Evolutionary conservation across 805 yeast genomes (phyloP).

Genomic region (Sugiyamaella lignohabitans): DNA sequence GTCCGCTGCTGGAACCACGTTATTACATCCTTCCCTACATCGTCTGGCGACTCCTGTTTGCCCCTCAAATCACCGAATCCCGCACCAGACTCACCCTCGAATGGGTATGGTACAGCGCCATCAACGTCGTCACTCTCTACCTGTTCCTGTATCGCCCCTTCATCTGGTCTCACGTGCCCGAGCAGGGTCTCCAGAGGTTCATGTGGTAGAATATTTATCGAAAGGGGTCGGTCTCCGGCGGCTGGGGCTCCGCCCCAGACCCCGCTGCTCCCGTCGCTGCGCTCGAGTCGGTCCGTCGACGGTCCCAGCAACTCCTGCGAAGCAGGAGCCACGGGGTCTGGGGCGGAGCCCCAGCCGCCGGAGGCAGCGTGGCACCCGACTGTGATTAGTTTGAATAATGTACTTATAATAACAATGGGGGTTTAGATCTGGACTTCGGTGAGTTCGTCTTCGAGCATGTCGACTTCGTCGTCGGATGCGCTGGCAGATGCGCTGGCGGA

Average conservation of each 20-base stretch:
- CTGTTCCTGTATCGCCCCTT: constrained; percentile 61
- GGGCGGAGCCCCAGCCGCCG: not conserved
- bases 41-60: constrained; percentile 59
- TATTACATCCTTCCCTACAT: constrained; percentile 80
- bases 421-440: constrained; percentile 20
- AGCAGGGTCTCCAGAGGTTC: constrained; percentile 55
- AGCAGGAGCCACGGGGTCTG: not conserved
- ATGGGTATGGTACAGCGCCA: constrained; percentile 50
- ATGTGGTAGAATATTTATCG: constrained; percentile 80
- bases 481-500: not conserved
- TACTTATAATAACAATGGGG: not conserved
- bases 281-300: not conserved
- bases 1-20: constrained; percentile 91
- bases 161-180: constrained; percentile 58
- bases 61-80: constrained; percentile 12
- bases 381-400: not conserved
- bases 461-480: constrained; percentile 17
- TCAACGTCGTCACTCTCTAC: constrained; percentile 47
- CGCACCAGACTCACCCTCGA: constrained; percentile 37
- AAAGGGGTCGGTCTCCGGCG: not conserved
- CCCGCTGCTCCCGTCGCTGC: not conserved
- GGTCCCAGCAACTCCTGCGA: not conserved
- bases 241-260: not conserved
- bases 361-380: too few species aligned
- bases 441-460: constrained; percentile 17